phyloP scores from a whole-genome alignment of 2,329 filamentous ascomycete species.

The Aspergillus quadrilineatus region DNA sequence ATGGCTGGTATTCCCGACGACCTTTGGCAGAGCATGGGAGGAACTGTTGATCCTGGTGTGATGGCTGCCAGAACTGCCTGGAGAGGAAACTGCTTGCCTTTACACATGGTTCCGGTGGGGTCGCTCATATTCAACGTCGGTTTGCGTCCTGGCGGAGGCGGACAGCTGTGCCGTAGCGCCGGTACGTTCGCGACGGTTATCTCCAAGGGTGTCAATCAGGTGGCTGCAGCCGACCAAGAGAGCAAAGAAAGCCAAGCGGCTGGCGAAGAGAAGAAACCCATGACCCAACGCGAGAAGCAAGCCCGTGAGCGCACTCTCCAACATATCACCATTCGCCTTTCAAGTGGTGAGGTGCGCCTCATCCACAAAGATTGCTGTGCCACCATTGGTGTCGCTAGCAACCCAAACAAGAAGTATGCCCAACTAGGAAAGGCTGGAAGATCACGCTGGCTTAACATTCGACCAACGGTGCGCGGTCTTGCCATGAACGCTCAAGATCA shows the following conservation, averaged over 20 bases:
- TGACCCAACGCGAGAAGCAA: conserved; percentile 39
- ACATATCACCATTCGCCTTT: conserved; percentile 79
- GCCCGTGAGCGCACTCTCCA: conserved; percentile 63
- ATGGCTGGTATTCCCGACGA: conserved; percentile 83
- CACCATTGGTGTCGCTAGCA: conserved; percentile 92
- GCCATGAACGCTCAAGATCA: conserved; percentile 99
- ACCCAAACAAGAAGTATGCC: conserved; percentile 83
- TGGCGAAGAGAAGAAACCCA: conserved; percentile 31
- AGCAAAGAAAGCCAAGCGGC: conserved; percentile 42
- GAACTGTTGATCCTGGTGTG: conserved; percentile 89
- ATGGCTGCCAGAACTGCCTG: conserved; percentile 91
- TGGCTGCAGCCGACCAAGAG: conserved; percentile 54
- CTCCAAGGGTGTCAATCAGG: conserved; percentile 72
- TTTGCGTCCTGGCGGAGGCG: conserved; percentile 66
- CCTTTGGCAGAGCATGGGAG: conserved; percentile 87
- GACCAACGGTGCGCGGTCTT: conserved; percentile 92
- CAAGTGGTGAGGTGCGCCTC: conserved; percentile 87
- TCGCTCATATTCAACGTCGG: conserved; percentile 90
- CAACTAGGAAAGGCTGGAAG: conserved; percentile 94
- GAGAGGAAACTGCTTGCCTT: conserved; percentile 88
- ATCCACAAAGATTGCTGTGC: conserved; percentile 91
- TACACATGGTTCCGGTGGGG: conserved; percentile 95
- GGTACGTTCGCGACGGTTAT: conserved; percentile 88
- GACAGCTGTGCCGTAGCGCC: conserved; percentile 91
- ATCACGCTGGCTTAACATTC: conserved; percentile 87